Evolutionary conservation across 1,284 basidiomycete species (phyloP), one percentile per base, ranked within the genome.

Genomic region (Ceratobasidium sp.): DNA sequence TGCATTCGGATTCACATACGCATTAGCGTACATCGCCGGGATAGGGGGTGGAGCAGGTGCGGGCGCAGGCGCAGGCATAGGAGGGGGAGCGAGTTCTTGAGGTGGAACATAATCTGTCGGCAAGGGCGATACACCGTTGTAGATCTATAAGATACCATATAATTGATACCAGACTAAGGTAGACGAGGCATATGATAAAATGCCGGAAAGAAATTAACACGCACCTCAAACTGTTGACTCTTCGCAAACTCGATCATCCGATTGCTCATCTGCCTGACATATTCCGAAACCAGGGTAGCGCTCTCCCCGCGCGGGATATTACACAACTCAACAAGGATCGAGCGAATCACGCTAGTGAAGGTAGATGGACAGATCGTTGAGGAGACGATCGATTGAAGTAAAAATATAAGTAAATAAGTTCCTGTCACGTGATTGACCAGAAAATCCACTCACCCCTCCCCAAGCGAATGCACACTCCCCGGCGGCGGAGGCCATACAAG

Each of bases 401-500:
- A 50, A 17, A 24, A 24, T 15, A 27, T 22, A 63, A 45, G 11
- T 4, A 45, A 45, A 31, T 47, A 48, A 44, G 36, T 3, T 48
- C 14, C 4, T 22, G 31, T 19, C 19, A 41, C 6, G 19, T 51
- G 31, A 47, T 17, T 48, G 44, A 62, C 45, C 22, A 8, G 15
- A 62, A 41, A 22, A 50, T n/a, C 41, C 7, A 45, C 69, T 62
- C 29, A 73, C 69, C 56, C 69, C 44, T 73, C 69, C 22, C 69
- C 69, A 27, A 73, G 69, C 15, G 69, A 73, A 53, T 73, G 69
- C 7, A 73, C 59, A n/a, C 47, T 73, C 47, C 69, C 57, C 11
- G 69, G 69, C 24, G 69, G 69, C 19, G 69, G 69, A 22, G 69
- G 69, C 69, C 69, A 73, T 4, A 73, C 57, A 14, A 73, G 27